These are phyloP conservation scores for Linum lewisii DNA, from an alignment of 345 rosid species.

Conservation along the genomic window DNA sequence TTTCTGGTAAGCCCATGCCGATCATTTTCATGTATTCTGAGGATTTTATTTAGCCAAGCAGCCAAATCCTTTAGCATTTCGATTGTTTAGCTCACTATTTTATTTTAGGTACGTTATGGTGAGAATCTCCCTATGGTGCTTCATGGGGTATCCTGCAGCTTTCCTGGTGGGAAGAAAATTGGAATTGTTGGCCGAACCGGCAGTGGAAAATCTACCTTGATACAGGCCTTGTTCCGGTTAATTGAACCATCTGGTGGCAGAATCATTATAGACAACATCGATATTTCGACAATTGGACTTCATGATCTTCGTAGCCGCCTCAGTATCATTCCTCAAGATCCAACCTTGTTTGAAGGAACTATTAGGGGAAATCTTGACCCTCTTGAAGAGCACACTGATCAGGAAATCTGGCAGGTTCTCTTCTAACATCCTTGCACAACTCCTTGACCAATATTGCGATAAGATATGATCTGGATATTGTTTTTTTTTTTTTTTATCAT, in stretches of 20 bases:
- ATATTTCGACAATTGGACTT: conserved; percentile 79
- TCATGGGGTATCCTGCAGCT: conserved; percentile 65
- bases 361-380: conserved; percentile 94
- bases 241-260: conserved; percentile 82
- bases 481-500: too few relatives aligned
- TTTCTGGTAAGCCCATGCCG: neutral
- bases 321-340: conserved; percentile 98
- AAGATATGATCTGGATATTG: too few relatives aligned
- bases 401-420: conserved; percentile 79
- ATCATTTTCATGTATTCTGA: neutral
- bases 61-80: neutral
- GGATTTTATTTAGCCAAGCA: neutral
- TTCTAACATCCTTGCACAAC: neutral
- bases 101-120: conserved; percentile 75
- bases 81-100: neutral
- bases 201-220: conserved; percentile 94
- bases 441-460: neutral
- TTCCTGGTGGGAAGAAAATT: conserved; percentile 94
- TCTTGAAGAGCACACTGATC: conserved; percentile 88
- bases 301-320: conserved; percentile 95
- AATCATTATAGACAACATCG: conserved; percentile 86
- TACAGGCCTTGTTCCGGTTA: conserved; percentile 92
- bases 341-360: conserved; percentile 93
- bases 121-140: conserved; percentile 96
- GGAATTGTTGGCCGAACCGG: conserved; percentile 99